These are phyloP conservation scores for Ordospora pajunii DNA, from an alignment of 371 early-diverging fungal species.

Conservation along the genomic window DNA sequence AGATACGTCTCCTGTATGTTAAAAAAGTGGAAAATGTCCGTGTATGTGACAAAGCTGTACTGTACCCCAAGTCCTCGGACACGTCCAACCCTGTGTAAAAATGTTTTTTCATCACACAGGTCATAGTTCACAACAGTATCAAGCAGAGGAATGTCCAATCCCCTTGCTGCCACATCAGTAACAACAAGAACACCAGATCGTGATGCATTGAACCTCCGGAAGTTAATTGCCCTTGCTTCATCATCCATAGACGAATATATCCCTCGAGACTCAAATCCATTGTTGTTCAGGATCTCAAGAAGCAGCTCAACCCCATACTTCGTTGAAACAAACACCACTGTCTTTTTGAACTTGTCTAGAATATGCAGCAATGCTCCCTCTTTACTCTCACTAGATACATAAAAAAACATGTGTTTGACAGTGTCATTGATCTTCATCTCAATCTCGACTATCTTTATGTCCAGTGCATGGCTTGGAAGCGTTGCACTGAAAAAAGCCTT, in stretches of 20 bases:
- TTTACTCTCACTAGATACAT: slow-evolving; percentile 41
- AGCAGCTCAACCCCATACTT: slow-evolving; percentile 43
- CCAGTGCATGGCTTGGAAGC: slow-evolving; percentile 45
- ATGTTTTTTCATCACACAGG: slow-evolving; percentile 80
- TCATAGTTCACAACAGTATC: slow-evolving; percentile 93
- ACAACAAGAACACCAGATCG: slow-evolving; percentile 75
- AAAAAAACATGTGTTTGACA: slow-evolving; percentile 46
- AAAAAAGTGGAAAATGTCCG: slow-evolving; percentile 64
- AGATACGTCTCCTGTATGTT: slow-evolving; percentile 48
- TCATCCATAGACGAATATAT: slow-evolving; percentile 53
- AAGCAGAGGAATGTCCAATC: slow-evolving; percentile 90
- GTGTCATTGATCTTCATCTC: slow-evolving; percentile 44
- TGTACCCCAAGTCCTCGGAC: slow-evolving; percentile 81
- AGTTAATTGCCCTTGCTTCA: slow-evolving; percentile 48
- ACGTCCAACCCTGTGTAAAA: slow-evolving; percentile 94
- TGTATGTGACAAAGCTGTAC: slow-evolving; percentile 72
- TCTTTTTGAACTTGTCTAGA: slow-evolving; percentile 37
- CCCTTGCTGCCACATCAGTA: slow-evolving; percentile 96
- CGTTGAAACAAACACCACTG: slow-evolving; percentile 49
- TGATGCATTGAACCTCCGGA: slow-evolving; percentile 62
- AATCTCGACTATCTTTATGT: slow-evolving; percentile 39
- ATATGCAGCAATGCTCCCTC: slow-evolving; percentile 40
- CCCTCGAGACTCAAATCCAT: slow-evolving; percentile 58
- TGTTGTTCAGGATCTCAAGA: slow-evolving; percentile 24
- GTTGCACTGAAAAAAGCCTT: slow-evolving; percentile 59